Base-by-base conservation (phyloP, 805 yeast species). In the Schwanniomyces yamadae region DNA sequence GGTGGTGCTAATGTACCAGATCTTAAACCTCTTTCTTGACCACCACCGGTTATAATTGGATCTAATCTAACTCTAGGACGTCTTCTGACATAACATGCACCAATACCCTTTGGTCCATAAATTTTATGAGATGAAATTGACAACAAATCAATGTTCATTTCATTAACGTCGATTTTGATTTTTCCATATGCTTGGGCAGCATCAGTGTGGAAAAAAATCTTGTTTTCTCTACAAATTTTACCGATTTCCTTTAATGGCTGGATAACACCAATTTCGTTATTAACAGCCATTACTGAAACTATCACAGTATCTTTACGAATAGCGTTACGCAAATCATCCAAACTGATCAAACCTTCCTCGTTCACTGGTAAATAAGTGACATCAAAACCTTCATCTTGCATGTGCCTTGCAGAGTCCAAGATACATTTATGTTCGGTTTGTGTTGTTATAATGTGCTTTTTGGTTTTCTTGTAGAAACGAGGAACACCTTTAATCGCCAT, bases 361-460 rank as follows among this genome's bases (percentile, higher is more conserved):
- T 72, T 72, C 16, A 93, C 99, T 10, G 90, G 89, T 48, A 93
- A 73, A 58, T 89, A 93, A 2, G 99, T 93, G 25, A 93, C 91
- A 10, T 93, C 98, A 53, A 85, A 91, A 0, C 98, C 99, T 58
- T 93, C 98, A 60, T 89, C 96, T 58, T 89, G 95, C 72, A 93
- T 69, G 54, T 86, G 86, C 54, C 99, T 80, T 48, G 95, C 90
- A 9, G 97, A 87, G 61, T 93, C 99, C 61, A 93, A 70, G n/a
- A 93, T 96, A 74, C 99, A 93, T 69, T 93, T 93, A 67, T 93
- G 99, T 65, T 93, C 99, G 1, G 98, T 93, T 63, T 89, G 95
- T 2, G 95, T 80, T 16, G 99, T 93, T 59, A 93, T 90, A 50
- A 93, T 84, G 63, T 93, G 99, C 55, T 80, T 84, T 69, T 91